Evolutionary conservation across 2,329 filamentous ascomycete species (phyloP), one percentile per base, ranked within the genome.

Genomic region (Ophiosphaerella korrae): DNA sequence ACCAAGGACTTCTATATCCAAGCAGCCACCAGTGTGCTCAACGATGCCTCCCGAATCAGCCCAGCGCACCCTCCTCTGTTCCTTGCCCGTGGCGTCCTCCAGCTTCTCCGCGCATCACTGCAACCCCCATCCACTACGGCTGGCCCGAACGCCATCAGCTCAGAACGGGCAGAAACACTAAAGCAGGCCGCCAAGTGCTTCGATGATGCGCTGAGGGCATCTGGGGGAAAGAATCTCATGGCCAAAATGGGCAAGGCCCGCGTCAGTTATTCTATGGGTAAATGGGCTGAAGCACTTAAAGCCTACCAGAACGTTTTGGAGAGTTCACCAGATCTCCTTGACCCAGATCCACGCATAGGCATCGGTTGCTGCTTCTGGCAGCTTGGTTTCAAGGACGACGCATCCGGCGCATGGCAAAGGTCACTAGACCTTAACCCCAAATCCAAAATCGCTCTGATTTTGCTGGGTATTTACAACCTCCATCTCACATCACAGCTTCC

Each of bases 311-410:
- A 90, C 52, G 91, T 92, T 13, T 78, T 99, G 43, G 82, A 86
- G 63, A 92, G 89, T 74, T 92, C 92, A 79, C 94, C 94, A 2
- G 86, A 90, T 60, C 81, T 97, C 66, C 85, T 89, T 36, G 94
- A 99, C 67, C 94, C 94, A 0, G 94, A 99, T 73, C 95, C 94
- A 61, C 85, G 95, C 63, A 93, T 99, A 62, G 94, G 94, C 48
- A 93, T 99, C 67, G 94, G 94, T 39, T 94, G 91, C 74, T 99
- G 94, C 78, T 88, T 97, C 73, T 99, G 95, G 94, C 90, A 96
- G 73, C 81, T 99, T 24, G 92, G 92, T 9, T 92, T 90, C 79
- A 97, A 95, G 73, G 90, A 96, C 31, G 91, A 96, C 65, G 94
- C 95, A 7, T 93, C 90, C 69, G 79, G 81, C 41, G 93, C 94